Base-by-base conservation (phyloP, 2,329 filamentous ascomycete genomes). In the Pleoardoris graminearum region DNA sequence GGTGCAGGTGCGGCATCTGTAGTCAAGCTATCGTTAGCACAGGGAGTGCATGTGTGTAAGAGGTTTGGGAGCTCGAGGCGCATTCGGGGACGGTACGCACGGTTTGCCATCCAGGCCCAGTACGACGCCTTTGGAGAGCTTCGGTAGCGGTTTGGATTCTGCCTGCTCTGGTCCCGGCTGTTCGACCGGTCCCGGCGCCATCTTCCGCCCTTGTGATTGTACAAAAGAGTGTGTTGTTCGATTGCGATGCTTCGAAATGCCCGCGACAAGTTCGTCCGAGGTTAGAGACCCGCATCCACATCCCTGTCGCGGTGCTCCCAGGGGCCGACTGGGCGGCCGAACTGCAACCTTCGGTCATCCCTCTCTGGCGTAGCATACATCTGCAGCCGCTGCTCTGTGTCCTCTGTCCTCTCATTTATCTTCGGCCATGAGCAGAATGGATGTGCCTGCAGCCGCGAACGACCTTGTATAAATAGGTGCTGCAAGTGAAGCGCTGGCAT, bases 101-200 rank as follows among this genome's bases (percentile, higher is more conserved):
- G 90, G 90, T 75, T 94, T 94, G 50, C 90, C 90, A 76, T 94
- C 89, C 58, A 87, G 87, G 39, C 87, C 90, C 30, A 93, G 76
- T 32, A 93, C 82, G 2, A 93, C 80, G 58, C 89, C 88, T 66
- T 87, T 89, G 14, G 88, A 83, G 25, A 88, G 75, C 65, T 80
- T 83, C 67, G 82, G 82, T 22, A 80, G 75, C 2, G 53, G 58
- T 27, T 54, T 55, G 29, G 64, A 55, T 8, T 65, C 64, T 21
- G 59, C 49, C 10, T 71, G 66, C 39, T 68, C 63, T 47, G 57
- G 65, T 50, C 66, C 63, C 10, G 43, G 39, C 50, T 64, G 54
- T 17, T 68, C 65, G 46, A 55, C 43, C 12, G 62, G 48, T 22
- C 50, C 58, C 35, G 61, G 62, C 46, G 63, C 59, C 68, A 69